Evolutionary conservation across 306 rosid genomes (phyloP), one percentile per base, ranked within the genome.

Genomic region (Lathyrus tuberosus): DNA sequence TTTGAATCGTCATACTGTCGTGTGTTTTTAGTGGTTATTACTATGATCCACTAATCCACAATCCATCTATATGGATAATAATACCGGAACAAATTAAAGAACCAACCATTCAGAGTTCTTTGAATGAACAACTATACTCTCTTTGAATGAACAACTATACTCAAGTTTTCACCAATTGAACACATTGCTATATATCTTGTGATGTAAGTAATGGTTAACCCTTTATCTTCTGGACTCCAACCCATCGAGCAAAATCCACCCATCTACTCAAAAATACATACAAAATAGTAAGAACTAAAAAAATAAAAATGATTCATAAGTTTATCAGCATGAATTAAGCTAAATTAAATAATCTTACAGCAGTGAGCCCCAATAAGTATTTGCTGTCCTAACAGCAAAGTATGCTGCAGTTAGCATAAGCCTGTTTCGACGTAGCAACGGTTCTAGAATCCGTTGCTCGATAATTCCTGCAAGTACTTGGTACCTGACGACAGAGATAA

Each of bases 171-270:
- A 68, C 28, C 52, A 58, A 70, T 15, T 41, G 17, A 17, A 31
- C 7, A 28, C 60, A 26, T 44, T 51, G 8, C 37, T 53, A 46
- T 52, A 54, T 67, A 48, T 47, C 33, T 17, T 67, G 57, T 60
- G 53, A 62, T 76, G 47, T 42, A 35, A 38, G 9, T 16, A 72
- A 17, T 30, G 46, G 44, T 51, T 84, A 87, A 4, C 79, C 83
- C 15, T 87, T 57, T 74, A 60, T 62, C 77, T 81, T 89, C 72
- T 90, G 98, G 58, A 93, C 84, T 63, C 93, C 98, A 37, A 79
- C 81, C 96, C 95, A 86, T 46, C 96, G 81, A 9, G 91, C 96
- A 74, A 83, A 93, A 78, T 90, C 96, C 26, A 93, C 93, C 98
- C 98, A 90, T 91, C 96, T 93, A 70, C n/a, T 37, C 33, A 70